These are phyloP conservation scores for Chrysosporium queenslandicum DNA, from an alignment of 2,329 filamentous ascomycete species.

Conservation along the genomic window DNA sequence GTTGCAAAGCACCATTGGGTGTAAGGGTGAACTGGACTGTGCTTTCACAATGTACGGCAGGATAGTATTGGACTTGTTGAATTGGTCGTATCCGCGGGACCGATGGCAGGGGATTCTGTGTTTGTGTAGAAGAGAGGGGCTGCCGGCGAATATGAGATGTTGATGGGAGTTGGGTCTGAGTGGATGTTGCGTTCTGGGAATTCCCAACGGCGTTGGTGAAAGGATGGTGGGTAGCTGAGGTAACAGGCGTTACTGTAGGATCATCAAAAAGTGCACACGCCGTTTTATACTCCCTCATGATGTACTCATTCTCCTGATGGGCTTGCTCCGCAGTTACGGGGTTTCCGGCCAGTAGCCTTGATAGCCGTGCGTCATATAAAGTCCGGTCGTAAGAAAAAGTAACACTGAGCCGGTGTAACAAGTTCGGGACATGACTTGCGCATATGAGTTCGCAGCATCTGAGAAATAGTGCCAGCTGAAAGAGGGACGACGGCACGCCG, in stretches of 20 bases:
- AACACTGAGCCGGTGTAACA: slow-evolving; percentile 17
- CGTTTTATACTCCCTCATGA: background rate
- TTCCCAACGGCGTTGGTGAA: background rate
- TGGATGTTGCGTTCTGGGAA: background rate
- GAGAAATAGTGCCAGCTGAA: slow-evolving; percentile 47
- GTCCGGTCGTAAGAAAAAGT: slow-evolving; percentile 19
- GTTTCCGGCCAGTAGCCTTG: background rate
- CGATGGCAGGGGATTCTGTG: background rate
- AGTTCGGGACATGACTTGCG: slow-evolving; percentile 8
- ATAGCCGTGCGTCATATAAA: background rate
- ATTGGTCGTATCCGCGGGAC: background rate
- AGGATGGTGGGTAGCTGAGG: background rate
- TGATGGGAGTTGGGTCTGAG: background rate
- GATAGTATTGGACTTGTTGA: background rate
- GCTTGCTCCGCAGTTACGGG: background rate
- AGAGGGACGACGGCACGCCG: slow-evolving; percentile 40
- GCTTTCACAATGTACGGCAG: background rate
- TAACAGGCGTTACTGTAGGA: background rate
- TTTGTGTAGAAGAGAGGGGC: background rate
- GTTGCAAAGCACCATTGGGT: background rate
- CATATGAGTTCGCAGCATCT: slow-evolving; percentile 26
- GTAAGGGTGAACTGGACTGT: background rate
- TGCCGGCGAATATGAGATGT: background rate
- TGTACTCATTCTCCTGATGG: background rate
- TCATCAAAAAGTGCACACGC: background rate